These are phyloP conservation scores for Erigeron philadelphicus DNA, from an alignment of 140 eudicot species.

Conservation along the genomic window DNA sequence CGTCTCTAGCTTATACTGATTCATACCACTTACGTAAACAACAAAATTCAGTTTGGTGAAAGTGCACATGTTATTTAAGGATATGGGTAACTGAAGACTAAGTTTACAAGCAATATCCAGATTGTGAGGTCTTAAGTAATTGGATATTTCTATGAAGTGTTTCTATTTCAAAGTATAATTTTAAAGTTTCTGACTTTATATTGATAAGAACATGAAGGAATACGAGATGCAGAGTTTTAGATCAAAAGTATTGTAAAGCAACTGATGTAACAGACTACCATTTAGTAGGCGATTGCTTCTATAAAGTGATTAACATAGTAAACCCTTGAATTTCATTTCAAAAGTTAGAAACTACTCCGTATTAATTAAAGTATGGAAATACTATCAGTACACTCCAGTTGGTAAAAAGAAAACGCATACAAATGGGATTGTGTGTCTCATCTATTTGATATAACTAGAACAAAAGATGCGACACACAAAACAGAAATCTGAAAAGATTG, in stretches of 20 bases:
- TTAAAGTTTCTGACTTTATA: constrained; percentile 7
- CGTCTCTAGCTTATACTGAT: constrained; percentile 1
- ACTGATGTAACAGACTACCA: constrained; percentile 7
- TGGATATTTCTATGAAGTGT: constrained; percentile 2
- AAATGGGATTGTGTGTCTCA: constrained; percentile 2
- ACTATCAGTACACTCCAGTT: neutral
- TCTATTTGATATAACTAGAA: neutral
- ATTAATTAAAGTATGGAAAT: neutral
- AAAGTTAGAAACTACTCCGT: neutral
- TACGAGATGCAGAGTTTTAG: constrained; percentile 11
- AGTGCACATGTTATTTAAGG: constrained; percentile 16
- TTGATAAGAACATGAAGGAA: constrained; percentile 19
- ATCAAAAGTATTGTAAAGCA: constrained; percentile 15
- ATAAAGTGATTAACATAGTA: constrained; percentile 17
- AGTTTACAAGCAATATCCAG: constrained; percentile 20
- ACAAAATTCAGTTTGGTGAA: constrained; percentile 11
- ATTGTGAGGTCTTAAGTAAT: constrained; percentile 17
- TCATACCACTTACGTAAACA: neutral
- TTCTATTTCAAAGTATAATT: constrained; percentile 8
- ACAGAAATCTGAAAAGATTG: neutral
- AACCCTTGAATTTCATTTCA: neutral
- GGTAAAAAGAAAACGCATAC: neutral
- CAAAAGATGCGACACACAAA: constrained; percentile 9
- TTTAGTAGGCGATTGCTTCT: constrained; percentile 1
- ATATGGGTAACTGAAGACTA: neutral